Evolutionary conservation across 2,329 filamentous ascomycete genomes (phyloP), one percentile per base, ranked within the genome.

Genomic region (Aspergillus calidoustus): DNA sequence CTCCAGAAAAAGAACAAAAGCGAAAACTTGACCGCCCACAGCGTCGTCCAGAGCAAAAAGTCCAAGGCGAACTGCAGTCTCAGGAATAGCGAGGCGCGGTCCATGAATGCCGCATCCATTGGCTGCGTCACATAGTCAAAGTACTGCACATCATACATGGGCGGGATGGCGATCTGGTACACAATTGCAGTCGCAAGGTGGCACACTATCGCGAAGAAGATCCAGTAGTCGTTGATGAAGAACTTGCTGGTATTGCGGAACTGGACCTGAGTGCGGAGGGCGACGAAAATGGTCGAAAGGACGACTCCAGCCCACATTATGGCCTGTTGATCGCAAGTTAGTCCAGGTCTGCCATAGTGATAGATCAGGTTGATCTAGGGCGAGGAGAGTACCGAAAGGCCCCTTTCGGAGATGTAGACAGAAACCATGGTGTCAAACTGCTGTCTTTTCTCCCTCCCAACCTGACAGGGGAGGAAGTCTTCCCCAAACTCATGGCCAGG

Each of bases 81-180:
- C 7, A 56, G 28, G 44, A 56, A 56, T 23, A 49, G 54, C 23
- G 43, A 22, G 17, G 54, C 54, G 54, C 54, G 54, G 43, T 23
- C 25, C 44, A 56, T 28, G 44, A 56, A 49, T 19, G 43, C 43
- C n/a, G 54, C 23, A 17, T 43, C 46, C 43, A 56, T 44, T 2
- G 43, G n/a, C 43, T 56, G 43, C 28, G 38, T 49, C 50, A n/a
- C n/a, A 13, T 34, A 49, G 25, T 44, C 31, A 9, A 48, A 28
- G 28, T 28, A n/a, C 52, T 44, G 38, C 4, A 56, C 38, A 43
- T 56, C 54, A 28, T 56, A 56, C 54, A 56, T 56, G 25, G 54
- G 54, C 30, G 54, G 54, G n/a, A 56, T 56, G 0, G 54, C 54
- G 43, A 56, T 56, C n/a, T 56, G 54, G 54, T 56, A 56, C 41